A percentile compares a stretch with the other conserved stretches of the same genome.
Evolutionary conservation across 371 early-diverging fungal species (phyloP).

Genomic region (Mortierella sp.): DNA sequence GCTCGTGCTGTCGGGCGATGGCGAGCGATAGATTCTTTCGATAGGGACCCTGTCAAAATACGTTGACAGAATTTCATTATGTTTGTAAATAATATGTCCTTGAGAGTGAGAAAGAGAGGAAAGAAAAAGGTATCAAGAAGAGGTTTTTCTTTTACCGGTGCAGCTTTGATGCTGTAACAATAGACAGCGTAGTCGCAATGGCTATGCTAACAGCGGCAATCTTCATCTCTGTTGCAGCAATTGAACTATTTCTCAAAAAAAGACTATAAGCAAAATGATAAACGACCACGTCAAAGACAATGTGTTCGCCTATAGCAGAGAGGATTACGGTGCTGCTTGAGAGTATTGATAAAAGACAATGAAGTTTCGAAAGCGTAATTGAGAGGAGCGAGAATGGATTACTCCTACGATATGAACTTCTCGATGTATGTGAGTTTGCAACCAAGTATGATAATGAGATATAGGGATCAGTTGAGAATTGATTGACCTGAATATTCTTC

Average conservation of each 20-base stretch:
- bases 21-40: background rate
- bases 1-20: background rate
- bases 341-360: background rate
- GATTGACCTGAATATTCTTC: slow-evolving; percentile 9
- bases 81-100: too few species aligned
- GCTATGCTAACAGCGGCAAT: background rate
- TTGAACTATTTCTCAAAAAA: background rate
- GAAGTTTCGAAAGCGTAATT: background rate
- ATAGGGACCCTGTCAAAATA: background rate
- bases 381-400: background rate
- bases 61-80: background rate
- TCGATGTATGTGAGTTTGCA: background rate
- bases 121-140: too few species aligned
- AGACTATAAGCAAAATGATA: too few species aligned
- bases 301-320: too few species aligned
- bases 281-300: too few species aligned
- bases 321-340: background rate
- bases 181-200: slow-evolving; percentile 39
- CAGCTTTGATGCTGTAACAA: background rate
- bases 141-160: background rate
- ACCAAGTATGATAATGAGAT: too few species aligned
- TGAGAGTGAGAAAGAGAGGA: too few species aligned
- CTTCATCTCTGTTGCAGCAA: background rate
- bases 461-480: slow-evolving; percentile 7
- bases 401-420: background rate